These are phyloP conservation scores for Schizochytrium sp. DNA, from an alignment of 108 stramenopile genomes.

Conservation along the genomic window DNA sequence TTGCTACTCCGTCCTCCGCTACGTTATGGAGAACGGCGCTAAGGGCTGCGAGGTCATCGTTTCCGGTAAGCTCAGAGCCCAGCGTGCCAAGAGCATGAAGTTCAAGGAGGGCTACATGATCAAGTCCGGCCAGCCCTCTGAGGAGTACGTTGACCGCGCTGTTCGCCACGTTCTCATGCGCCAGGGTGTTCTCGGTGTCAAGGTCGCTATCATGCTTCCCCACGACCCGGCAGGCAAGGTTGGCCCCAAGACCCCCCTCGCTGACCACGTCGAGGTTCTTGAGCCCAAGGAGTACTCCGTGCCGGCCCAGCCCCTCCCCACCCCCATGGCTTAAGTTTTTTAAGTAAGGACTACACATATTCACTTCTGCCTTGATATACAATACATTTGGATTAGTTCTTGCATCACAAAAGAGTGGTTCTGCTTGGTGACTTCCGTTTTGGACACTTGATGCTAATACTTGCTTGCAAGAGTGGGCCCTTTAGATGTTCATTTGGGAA, in stretches of 20 bases:
- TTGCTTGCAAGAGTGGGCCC: no score
- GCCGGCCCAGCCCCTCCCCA: conserved; percentile 43
- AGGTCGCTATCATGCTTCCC: conserved; percentile 97
- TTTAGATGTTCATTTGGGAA: no score
- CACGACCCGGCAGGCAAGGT: conserved; percentile 89
- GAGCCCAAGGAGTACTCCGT: conserved; percentile 76
- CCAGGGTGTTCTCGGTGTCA: conserved; percentile 99
- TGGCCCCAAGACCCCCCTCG: conserved; percentile 77
- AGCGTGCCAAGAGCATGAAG: conserved; percentile 99
- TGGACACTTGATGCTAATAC: no score
- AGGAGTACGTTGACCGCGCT: conserved; percentile 97
- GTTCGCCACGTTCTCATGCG: conserved; percentile 99
- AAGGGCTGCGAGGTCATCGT: conserved; percentile 99
- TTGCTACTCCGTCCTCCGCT: conserved; percentile 98
- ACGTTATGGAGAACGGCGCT: conserved; percentile 99
- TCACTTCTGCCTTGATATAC: no score
- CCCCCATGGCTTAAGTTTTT: background rate
- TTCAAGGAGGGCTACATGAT: conserved; percentile 99
- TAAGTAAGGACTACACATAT: no score
- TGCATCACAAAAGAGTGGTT: no score
- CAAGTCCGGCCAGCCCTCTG: conserved; percentile 98
- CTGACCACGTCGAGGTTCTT: conserved; percentile 77
- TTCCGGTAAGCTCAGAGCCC: conserved; percentile 98
- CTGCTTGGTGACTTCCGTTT: no score
- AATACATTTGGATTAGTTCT: no score